Evolutionary conservation across 2,329 filamentous ascomycete species (phyloP).

Genomic region (Rhytidhysteron rufulum): DNA sequence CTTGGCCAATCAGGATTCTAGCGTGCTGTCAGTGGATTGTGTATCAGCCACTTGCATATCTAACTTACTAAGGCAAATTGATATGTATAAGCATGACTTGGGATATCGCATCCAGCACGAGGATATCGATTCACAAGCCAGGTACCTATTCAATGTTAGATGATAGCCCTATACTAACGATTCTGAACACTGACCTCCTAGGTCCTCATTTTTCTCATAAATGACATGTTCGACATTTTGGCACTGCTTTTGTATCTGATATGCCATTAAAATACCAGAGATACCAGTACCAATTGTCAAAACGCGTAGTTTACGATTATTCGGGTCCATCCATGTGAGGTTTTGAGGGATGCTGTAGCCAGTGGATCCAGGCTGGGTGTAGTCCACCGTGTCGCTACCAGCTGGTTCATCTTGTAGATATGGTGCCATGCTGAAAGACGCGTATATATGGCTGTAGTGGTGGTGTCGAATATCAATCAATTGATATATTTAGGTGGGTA

Average conservation of each 20-base stretch:
- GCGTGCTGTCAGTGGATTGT: background rate
- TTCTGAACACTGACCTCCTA: constrained; percentile 29
- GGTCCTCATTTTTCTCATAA: constrained; percentile 21
- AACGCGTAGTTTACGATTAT: background rate
- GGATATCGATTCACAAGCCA: too few relatives aligned
- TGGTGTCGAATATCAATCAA: background rate
- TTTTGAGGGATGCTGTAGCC: background rate
- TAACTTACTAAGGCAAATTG: constrained; percentile 30
- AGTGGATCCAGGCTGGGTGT: background rate
- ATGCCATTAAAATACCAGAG: constrained; percentile 24
- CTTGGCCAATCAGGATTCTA: background rate
- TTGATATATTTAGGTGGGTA: background rate
- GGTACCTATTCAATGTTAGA: too few relatives aligned
- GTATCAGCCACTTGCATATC: background rate
- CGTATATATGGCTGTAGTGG: too few relatives aligned
- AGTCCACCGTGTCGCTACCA: constrained; percentile 1
- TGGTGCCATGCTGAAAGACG: background rate
- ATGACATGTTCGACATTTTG: constrained; percentile 16
- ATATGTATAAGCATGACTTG: constrained; percentile 38
- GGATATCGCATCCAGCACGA: too few relatives aligned
- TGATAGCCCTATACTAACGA: too few relatives aligned
- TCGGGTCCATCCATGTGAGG: background rate
- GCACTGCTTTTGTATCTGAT: constrained; percentile 18
- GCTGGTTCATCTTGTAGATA: background rate
- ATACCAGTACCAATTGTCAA: constrained; percentile 22